Base-by-base conservation (phyloP, 2,329 filamentous ascomycete genomes). In the Talaromyces pinophilus region DNA sequence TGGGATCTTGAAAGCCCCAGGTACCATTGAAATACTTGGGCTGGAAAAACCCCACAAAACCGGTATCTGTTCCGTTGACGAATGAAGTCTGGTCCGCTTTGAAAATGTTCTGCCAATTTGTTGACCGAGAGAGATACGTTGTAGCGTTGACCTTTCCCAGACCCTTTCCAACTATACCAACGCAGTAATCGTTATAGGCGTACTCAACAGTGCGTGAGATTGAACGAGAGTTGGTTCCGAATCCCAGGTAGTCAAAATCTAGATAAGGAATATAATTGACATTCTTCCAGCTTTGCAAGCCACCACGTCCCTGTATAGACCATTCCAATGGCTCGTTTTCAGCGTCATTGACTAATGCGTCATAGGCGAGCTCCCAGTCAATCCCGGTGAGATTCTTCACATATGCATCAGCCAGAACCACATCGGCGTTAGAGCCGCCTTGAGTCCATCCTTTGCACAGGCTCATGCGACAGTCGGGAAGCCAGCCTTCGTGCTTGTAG, bases 191-290 rank as follows among this genome's bases (percentile, higher is more conserved):
- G 71, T 92, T 88, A 76, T 92, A 92, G 4, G 88, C 86, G 73
- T 93, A 93, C 73, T 93, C 90, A 2, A 92, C 82, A 0, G 90
- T 92, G 15, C 90, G 84, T 1, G 88, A 91, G 52, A 92, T 85
- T 67, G 85, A 89, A 11, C 90, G 83, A 0, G 90, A 92, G 78
- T 90, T 85, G 0, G 88, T 88, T 0, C 90, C 90, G 40, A 89
- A 87, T 1, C 88, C 88, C 38, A 83, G 78, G 1, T 83, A 81
- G 74, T 92, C 90, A 62, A 89, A 88, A 68, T 92, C 88, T 63
- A 89, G 85, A 0, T 86, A 85, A 0, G 90, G 90, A 35, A 93
- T 89, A 72, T 92, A 93, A 5, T 88, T 84, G 1, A 91, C 80
- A 0, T 75, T 75, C 72, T 92, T 91, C 90, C 90, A 92, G 69